Evolutionary conservation across 371 early-diverging fungal genomes (phyloP), one percentile per base, ranked within the genome.

Genomic region (Rhizopus arrhizus): DNA sequence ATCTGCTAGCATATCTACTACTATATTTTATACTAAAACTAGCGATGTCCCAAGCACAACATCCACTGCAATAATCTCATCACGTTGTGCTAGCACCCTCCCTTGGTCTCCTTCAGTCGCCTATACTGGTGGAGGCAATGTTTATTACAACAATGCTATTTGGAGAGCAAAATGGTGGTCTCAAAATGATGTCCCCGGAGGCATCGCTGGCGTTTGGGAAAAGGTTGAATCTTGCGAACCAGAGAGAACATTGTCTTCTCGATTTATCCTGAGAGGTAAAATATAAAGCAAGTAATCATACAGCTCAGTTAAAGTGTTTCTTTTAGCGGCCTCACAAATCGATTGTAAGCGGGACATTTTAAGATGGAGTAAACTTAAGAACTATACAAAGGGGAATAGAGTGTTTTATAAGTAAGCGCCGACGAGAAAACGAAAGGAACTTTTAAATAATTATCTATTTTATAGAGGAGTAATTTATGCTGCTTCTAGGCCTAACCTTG

Each of bases 101-200:
- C 52, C 64, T 9, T 75, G 76, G 76, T 68, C 74, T 5, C 7
- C 48, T 12, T n/a, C 62, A 36, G 42, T 29, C 8, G 58, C 62
- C 1, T 79, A 79, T 32, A 54, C 47, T 5, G 52, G 56, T 15
- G 70, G 66, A 0, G 54, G 40, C 50, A 61, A 62, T 43, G 83
- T 79, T 9, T 67, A 68, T 29, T 78, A 81, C 61, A 50, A 64
- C 13, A 67, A 66, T 10, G 60, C 60, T 38, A 45, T 81, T 11
- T 83, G 69, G 74, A 64, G 67, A 35, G 78, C 77, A 59, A 49
- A 65, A 46, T 82, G 83, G 83, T 81, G 82, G 82, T 73, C 81
- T n/a, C 65, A 69, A 47, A 66, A 59, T 35, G 82, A 84, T 59
- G 31, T 42, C 22, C 80, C 79, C 46, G 70, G 69, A 36, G 64